These are phyloP conservation scores for Naganishia liquefaciens DNA, from an alignment of 1,284 basidiomycete species.

Conservation along the genomic window DNA sequence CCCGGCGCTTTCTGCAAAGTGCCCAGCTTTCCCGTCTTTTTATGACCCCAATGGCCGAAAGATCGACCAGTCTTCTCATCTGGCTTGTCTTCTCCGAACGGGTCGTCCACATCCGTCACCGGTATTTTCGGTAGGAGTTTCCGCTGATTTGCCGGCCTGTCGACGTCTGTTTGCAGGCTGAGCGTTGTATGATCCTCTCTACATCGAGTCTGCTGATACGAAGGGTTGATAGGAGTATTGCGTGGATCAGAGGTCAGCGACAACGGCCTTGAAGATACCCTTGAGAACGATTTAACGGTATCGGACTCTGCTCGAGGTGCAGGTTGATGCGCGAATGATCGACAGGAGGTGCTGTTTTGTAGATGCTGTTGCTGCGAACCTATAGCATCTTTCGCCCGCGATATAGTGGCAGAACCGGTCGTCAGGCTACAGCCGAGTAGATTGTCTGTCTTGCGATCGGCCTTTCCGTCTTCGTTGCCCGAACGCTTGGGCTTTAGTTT, in stretches of 20 bases:
- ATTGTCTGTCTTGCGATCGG: background rate
- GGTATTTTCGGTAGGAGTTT: conserved; percentile 1
- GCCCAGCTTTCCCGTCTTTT: no score
- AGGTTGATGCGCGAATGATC: conserved; percentile 2
- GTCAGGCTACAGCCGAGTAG: background rate
- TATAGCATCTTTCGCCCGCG: background rate
- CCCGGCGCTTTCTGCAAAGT: background rate
- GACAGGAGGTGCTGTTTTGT: conserved; percentile 1
- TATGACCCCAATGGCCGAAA: background rate
- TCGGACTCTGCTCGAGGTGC: background rate
- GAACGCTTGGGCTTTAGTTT: conserved; percentile 21
- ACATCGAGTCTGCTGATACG: no score
- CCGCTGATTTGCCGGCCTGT: no score
- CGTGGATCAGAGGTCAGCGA: no score
- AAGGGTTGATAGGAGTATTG: background rate
- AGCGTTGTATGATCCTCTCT: no score
- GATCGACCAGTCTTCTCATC: background rate
- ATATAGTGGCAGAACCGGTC: conserved; percentile 4
- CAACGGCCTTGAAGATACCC: no score
- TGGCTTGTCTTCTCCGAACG: background rate
- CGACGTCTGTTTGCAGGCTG: no score
- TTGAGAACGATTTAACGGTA: no score
- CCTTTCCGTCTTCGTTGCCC: background rate
- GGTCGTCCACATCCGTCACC: background rate
- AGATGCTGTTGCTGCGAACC: background rate